Percentiles rank a stretch among this genome's conserved stretches.
These are phyloP conservation scores for Candida tetrigidarum DNA, from an alignment of 1,139 yeast genomes.

Conservation along the genomic window DNA sequence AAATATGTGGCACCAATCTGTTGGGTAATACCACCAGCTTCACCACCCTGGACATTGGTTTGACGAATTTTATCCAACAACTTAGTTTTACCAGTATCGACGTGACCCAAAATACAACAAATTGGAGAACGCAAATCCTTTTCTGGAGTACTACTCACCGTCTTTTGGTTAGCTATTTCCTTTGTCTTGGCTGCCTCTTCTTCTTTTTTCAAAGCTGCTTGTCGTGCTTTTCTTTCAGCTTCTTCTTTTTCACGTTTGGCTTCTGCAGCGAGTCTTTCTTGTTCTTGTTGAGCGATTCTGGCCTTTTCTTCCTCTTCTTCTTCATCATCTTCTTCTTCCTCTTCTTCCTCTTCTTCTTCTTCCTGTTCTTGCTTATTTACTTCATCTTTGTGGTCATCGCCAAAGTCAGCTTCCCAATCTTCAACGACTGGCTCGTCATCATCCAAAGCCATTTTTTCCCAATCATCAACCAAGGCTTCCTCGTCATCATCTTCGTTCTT, in stretches of 20 bases:
- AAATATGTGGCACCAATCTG: constrained; percentile 99
- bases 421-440: constrained; percentile 52
- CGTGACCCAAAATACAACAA: constrained; percentile 99
- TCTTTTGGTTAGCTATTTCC: constrained; percentile 18
- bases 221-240: constrained; percentile 8
- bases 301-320: constrained; percentile 21
- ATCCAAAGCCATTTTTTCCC: constrained; percentile 66
- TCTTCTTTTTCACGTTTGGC: constrained; percentile 6
- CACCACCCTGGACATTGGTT: constrained; percentile 99
- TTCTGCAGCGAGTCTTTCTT: constrained; percentile 26
- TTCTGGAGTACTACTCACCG: constrained; percentile 26
- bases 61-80: constrained; percentile 96
- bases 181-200: constrained; percentile 8
- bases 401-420: constrained; percentile 50
- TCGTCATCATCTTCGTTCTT: constrained; percentile 43
- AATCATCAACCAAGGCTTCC: constrained; percentile 62
- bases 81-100: constrained; percentile 99
- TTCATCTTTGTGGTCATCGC: constrained; percentile 27
- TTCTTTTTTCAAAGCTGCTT: constrained; percentile 8
- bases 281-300: constrained; percentile 22
- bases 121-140: constrained; percentile 92
- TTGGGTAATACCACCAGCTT: constrained; percentile 99
- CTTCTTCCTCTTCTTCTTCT: constrained; percentile 23
- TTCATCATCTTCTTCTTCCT: constrained; percentile 23
- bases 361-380: constrained; percentile 23